These are phyloP conservation scores for Pseudogymnoascus sp. DNA, from an alignment of 2,329 filamentous ascomycete species.

Conservation along the genomic window DNA sequence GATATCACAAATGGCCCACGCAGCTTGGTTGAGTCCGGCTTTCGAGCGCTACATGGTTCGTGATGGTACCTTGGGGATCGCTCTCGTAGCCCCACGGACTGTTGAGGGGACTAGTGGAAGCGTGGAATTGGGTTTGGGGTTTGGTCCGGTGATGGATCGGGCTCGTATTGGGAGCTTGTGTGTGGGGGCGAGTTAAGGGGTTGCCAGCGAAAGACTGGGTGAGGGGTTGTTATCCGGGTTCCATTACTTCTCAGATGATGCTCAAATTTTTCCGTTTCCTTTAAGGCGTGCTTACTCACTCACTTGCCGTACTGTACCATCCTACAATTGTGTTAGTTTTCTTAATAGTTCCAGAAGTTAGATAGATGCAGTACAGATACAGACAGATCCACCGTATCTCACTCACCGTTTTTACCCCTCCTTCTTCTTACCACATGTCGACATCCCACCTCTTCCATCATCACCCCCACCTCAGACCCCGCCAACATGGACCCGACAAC, in stretches of 20 bases:
- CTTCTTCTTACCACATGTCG: not conserved
- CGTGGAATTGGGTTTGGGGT: not conserved
- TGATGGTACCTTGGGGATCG: slow-evolving; percentile 10
- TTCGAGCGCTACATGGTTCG: slow-evolving; percentile 44
- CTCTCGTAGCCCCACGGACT: not conserved
- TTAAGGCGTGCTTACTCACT: not conserved
- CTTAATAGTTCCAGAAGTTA: not conserved
- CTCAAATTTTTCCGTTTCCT: not conserved
- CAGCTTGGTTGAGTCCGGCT: slow-evolving; percentile 51
- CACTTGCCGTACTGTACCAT: not conserved
- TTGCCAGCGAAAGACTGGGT: not conserved
- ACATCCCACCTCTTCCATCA: not conserved
- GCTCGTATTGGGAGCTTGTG: not conserved
- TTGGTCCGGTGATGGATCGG: slow-evolving; percentile 3
- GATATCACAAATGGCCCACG: slow-evolving; percentile 53
- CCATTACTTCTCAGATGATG: slow-evolving; percentile 4
- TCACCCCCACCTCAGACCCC: not conserved
- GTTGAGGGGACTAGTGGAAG: not conserved
- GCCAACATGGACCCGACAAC: not conserved
- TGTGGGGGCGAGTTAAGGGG: not conserved
- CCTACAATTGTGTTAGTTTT: slow-evolving; percentile 4
- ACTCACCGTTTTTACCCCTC: not conserved
- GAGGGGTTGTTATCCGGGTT: not conserved
- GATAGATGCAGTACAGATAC: not conserved
- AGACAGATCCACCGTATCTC: not conserved